A percentile compares a stretch with the other conserved stretches of the same genome.
phyloP scores from a whole-genome alignment of 805 yeast genomes.

The Myxozyma nipponensis region DNA sequence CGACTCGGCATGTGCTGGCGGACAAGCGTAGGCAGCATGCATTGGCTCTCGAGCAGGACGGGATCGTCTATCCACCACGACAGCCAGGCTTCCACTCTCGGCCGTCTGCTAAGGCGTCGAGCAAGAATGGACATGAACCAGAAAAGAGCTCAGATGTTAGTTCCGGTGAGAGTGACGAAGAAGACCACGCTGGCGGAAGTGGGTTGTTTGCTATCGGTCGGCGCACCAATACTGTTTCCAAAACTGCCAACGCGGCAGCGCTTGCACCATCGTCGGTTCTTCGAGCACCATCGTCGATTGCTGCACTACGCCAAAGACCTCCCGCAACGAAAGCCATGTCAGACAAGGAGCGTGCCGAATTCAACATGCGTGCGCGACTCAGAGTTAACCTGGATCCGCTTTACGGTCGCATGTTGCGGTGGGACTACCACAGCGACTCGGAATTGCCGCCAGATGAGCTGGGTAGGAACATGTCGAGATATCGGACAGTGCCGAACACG shows the following conservation, averaged over 20 bases:
- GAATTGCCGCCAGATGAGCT: conserved; percentile 57
- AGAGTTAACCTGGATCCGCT: conserved; percentile 75
- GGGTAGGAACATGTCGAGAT: conserved; percentile 36
- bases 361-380: conserved; percentile 71
- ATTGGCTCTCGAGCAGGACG: conserved; percentile 7
- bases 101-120: conserved; percentile 23
- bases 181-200: conserved; percentile 38
- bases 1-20: conserved; percentile 25
- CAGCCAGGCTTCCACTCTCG: conserved; percentile 48
- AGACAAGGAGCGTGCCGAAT: conserved; percentile 57
- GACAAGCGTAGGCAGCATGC: conserved; percentile 27
- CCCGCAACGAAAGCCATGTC: conserved; percentile 36
- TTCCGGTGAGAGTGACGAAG: conserved; percentile 39
- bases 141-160: conserved; percentile 42
- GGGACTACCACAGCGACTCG: conserved; percentile 63
- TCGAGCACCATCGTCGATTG: conserved; percentile 9
- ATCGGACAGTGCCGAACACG: conserved; percentile 49
- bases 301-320: conserved; percentile 6
- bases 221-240: conserved; percentile 31
- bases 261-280: conserved; percentile 23
- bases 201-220: conserved; percentile 36
- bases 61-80: conserved; percentile 46
- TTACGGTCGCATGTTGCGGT: conserved; percentile 61
- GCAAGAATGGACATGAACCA: conserved; percentile 26
- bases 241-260: conserved; percentile 15